Conservation (phyloP, 208 protist species). For the Tritrichomonas foetus region DNA sequence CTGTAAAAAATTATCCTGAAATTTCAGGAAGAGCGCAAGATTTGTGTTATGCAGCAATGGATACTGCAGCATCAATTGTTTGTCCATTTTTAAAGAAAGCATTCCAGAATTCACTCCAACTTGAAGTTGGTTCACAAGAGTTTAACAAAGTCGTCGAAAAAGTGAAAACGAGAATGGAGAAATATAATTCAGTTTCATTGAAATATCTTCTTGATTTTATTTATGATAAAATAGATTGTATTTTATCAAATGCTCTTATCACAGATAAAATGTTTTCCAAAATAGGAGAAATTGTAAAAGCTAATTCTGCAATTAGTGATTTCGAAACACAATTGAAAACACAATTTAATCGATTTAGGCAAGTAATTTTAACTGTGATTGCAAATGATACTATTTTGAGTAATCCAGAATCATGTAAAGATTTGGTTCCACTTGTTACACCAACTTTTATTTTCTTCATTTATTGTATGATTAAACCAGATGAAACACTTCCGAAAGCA, state of each 20-base stretch:
- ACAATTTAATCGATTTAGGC: background rate
- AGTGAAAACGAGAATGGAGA: background rate
- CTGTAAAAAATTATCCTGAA: background rate
- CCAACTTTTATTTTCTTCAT: background rate
- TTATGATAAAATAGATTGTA: background rate
- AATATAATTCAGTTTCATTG: background rate
- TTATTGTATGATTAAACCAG: background rate
- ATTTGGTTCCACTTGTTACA: background rate
- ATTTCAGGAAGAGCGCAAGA: background rate
- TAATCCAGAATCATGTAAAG: background rate
- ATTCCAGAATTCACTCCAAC: background rate
- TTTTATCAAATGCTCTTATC: background rate
- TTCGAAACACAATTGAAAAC: background rate
- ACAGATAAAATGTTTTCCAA: background rate
- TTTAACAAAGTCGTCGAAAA: background rate
- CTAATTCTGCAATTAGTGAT: background rate
- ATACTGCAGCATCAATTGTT: background rate
- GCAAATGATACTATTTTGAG: background rate
- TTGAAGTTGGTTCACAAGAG: background rate
- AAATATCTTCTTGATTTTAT: background rate
- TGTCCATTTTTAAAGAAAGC: background rate
- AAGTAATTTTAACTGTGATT: background rate
- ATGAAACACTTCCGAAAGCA: background rate
- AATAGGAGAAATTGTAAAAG: background rate
- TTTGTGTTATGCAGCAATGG: background rate